Base-by-base conservation (phyloP, 2,329 filamentous ascomycete species). In the Pseudocercospora fuligena region DNA sequence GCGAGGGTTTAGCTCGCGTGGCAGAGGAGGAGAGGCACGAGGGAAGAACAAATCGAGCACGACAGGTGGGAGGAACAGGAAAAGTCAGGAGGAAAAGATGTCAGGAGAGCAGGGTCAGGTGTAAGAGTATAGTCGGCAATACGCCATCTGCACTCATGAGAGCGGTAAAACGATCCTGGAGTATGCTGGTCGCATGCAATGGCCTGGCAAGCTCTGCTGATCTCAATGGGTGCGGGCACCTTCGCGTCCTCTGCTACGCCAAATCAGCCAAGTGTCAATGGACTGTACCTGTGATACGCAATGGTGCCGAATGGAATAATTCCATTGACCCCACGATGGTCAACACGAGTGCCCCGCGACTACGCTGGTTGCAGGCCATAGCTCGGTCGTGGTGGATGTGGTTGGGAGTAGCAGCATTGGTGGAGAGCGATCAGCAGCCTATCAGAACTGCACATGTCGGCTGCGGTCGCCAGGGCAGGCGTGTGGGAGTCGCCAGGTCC, bases 1-100 rank as follows among this genome's bases (percentile, higher is more conserved):
- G 64, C 29, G 64, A 66, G 60, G 57, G 64, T 59, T 63, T 65
- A 71, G 64, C 68, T 70, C 69, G 70, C 66, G 68, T 68, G 70
- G 65, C 58, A 33, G 25, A 19, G 43, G 49, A 46, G 14, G 29
- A 49, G 29, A 56, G 51, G 51, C 51, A 56, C 51, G 53, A 59
- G 47, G 19, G 46, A 23, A 31, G 56, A 63, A 58, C 46, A 36
- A 67, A 40, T 61, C 64, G 61, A 63, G 65, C 69, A 71, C 67
- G 69, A 69, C 60, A 68, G 66, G 60, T 31, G 57, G 46, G 29
- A 63, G n/a, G 63, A 23, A 61, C n/a, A 64, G 56, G 53, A 59
- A 57, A 63, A 53, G 53, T 47, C 36, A 62, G 56, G 57, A 27
- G n/a, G 54, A 33, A 60, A 60, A 59, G 23, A 51, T 46, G 23